Conservation (phyloP, 805 yeast genomes). For the Saccharomycopsis selenospora region DNA sequence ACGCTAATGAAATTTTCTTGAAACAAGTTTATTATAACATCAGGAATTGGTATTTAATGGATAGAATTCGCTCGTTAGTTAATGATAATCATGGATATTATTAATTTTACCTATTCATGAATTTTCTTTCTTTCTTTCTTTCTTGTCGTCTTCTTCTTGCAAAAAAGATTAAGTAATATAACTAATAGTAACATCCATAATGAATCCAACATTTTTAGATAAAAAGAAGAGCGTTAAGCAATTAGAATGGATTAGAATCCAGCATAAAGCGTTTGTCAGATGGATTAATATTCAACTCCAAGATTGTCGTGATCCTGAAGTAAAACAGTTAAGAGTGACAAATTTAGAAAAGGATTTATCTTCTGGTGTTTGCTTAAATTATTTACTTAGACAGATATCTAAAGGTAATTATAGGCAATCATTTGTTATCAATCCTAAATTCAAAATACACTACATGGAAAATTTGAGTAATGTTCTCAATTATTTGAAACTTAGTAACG, state of each 20-base stretch:
- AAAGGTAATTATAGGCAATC: constrained; percentile 16
- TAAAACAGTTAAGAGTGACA: constrained; percentile 17
- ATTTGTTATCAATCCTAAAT: constrained; percentile 29
- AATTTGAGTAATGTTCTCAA: constrained; percentile 38
- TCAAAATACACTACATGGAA: constrained; percentile 40
- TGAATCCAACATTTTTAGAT: background rate
- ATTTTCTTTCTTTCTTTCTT: too few species aligned
- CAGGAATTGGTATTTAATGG: too few species aligned
- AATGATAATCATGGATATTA: too few species aligned
- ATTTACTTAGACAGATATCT: constrained; percentile 32
- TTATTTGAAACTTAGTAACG: constrained; percentile 34
- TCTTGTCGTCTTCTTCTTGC: too few species aligned
- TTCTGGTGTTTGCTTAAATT: constrained; percentile 35
- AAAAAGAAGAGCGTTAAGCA: constrained; percentile 1
- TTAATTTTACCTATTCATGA: too few species aligned
- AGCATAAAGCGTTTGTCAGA: constrained; percentile 41
- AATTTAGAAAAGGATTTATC: constrained; percentile 31
- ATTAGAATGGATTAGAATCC: constrained; percentile 36
- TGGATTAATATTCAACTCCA: constrained; percentile 40
- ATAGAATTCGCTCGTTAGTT: too few species aligned
- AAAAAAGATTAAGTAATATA: too few species aligned
- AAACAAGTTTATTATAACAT: too few species aligned
- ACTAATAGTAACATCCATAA: background rate
- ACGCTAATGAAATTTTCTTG: too few species aligned
- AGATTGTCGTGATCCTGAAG: constrained; percentile 18